Evolutionary conservation across 169 alveolate genomes (phyloP).

Genomic region (Nephromyces sp.): DNA sequence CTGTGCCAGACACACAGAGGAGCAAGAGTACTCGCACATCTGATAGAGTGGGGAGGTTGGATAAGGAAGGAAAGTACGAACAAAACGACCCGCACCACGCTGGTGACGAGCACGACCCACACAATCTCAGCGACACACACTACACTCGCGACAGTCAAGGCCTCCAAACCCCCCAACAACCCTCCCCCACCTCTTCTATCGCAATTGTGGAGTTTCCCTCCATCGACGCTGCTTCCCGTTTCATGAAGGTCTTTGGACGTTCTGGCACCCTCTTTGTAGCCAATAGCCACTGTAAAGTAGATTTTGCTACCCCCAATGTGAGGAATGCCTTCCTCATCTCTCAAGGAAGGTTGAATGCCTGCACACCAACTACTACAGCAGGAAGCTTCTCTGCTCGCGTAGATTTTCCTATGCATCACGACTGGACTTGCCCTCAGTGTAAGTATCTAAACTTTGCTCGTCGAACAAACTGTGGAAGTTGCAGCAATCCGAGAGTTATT

Average conservation of each 20-base stretch:
- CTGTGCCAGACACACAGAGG: no score
- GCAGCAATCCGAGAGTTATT: neutral
- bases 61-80: no score
- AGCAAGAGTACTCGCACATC: no score
- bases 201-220: constrained; percentile 20
- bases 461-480: neutral
- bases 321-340: neutral
- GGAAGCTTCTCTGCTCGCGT: neutral
- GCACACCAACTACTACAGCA: neutral
- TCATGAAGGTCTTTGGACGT: neutral
- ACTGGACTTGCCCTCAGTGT: constrained; percentile 1
- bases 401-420: neutral
- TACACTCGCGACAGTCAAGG: no score
- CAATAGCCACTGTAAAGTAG: constrained; percentile 7
- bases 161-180: no score
- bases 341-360: no score
- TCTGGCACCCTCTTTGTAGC: constrained; percentile 5
- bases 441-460: neutral
- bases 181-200: no score
- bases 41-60: no score
- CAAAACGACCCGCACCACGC: no score
- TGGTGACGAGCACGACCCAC: no score
- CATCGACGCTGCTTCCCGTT: constrained; percentile 17
- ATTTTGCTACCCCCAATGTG: neutral
- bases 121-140: no score